A percentile compares a stretch with the other conserved stretches of the same genome.
These are phyloP conservation scores for Trichophyton simii DNA, from an alignment of 2,329 filamentous ascomycete species.

Conservation along the genomic window DNA sequence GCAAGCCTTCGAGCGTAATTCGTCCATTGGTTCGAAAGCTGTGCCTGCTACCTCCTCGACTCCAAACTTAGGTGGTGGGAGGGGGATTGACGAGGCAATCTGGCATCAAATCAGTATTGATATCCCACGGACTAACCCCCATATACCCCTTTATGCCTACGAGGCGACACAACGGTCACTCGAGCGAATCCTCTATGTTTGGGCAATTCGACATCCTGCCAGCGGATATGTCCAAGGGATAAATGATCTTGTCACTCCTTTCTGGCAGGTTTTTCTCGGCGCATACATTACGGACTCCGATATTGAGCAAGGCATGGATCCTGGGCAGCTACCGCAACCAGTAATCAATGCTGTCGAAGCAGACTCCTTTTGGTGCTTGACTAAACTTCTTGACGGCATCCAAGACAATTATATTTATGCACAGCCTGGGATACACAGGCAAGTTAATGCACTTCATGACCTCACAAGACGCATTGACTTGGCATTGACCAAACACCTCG, in stretches of 20 bases:
- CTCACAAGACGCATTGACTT: slow-evolving; percentile 82
- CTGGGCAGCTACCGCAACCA: slow-evolving; percentile 76
- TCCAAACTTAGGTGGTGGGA: slow-evolving; percentile 41
- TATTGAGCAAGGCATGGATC: slow-evolving; percentile 91
- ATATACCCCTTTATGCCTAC: slow-evolving; percentile 87
- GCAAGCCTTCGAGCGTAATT: slow-evolving; percentile 49
- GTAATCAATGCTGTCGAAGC: slow-evolving; percentile 95
- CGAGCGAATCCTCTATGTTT: slow-evolving; percentile 90
- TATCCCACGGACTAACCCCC: slow-evolving; percentile 88
- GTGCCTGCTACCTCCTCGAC: slow-evolving; percentile 28
- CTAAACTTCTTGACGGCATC: slow-evolving; percentile 94
- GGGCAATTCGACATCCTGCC: slow-evolving; percentile 93
- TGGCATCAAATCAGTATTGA: slow-evolving; percentile 99
- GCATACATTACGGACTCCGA: slow-evolving; percentile 90
- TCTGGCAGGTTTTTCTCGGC: slow-evolving; percentile 94
- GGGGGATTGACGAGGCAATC: slow-evolving; percentile 86
- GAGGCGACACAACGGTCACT: slow-evolving; percentile 90
- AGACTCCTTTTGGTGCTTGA: slow-evolving; percentile 96
- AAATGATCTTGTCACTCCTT: slow-evolving; percentile 93
- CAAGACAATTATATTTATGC: slow-evolving; percentile 99
- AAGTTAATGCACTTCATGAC: slow-evolving; percentile 78
- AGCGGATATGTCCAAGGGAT: slow-evolving; percentile 98
- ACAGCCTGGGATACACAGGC: slow-evolving; percentile 89
- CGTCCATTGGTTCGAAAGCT: slow-evolving; percentile 28
- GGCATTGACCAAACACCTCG: slow-evolving; percentile 72